Conservation (phyloP, 108 stramenopile genomes). For the Cyclotella choctawhatcheeana region DNA sequence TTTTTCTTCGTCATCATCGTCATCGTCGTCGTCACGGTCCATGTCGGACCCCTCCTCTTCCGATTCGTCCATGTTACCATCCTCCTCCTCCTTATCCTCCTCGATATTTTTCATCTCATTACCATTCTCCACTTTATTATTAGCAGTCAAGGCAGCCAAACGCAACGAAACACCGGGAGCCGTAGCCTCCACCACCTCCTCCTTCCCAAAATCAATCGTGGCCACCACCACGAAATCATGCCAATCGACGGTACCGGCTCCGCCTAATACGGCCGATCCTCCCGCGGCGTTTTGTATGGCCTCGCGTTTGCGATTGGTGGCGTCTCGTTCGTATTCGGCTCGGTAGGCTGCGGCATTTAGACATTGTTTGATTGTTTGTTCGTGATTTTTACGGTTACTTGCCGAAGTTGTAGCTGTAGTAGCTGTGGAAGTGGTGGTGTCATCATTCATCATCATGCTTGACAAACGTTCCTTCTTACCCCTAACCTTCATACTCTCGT, state of each 20-base stretch:
- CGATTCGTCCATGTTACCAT: conserved; percentile 49
- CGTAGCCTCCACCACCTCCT: conserved; percentile 82
- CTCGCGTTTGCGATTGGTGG: conserved; percentile 65
- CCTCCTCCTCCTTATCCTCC: conserved; percentile 11
- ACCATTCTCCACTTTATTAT: too few species aligned
- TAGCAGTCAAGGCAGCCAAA: conserved; percentile 42
- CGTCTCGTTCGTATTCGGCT: conserved; percentile 86
- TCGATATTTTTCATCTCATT: too few species aligned
- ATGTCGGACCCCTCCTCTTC: conserved; percentile 51
- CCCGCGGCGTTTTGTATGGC: conserved; percentile 67
- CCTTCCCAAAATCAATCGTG: conserved; percentile 93
- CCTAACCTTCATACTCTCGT: conserved; percentile 29
- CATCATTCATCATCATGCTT: conserved; percentile 21
- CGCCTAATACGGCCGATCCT: conserved; percentile 48
- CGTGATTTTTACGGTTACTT: too few species aligned
- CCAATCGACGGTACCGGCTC: conserved; percentile 92
- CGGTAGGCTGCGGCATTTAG: conserved; percentile 74
- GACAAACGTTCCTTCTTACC: conserved; percentile 36
- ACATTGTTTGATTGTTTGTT: conserved; percentile 27
- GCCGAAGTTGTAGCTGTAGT: too few species aligned
- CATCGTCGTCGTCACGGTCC: conserved; percentile 85
- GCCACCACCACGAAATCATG: conserved; percentile 99
- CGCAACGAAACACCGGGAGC: conserved; percentile 80
- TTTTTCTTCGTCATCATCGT: conserved; percentile 79
- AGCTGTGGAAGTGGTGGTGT: too few species aligned